Evolutionary conservation across 169 alveolate species (phyloP), one percentile per base, ranked within the genome.

Genomic region (Plasmodium chabaudi): DNA sequence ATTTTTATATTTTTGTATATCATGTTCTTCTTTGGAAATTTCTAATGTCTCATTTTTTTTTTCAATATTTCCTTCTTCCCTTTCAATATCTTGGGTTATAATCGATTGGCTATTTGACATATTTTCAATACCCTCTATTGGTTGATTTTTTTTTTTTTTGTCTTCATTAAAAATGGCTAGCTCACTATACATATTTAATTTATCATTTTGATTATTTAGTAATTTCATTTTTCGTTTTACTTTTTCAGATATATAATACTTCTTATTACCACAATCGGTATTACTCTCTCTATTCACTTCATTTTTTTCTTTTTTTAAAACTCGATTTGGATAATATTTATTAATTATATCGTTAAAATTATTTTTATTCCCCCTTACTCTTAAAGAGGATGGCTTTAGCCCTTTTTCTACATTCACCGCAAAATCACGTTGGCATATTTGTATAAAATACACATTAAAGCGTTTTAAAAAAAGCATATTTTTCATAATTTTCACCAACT

Each of bases 331-430:
- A 13, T 51, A 77, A 47, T 77, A 77, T 46, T 55, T 77, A 64
- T 55, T 60, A 51, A 77, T 77, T 51, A 77, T 77, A 53, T 77
- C 89, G 65, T 77, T 77, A 57, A 77, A 77, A 44, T 77, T 77
- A 9, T 57, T 49, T 53, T 77, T 77, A 47, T 64, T 77, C 51
- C 89, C 67, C 19, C 39, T 53, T 46, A 77, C 23, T 49, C 89
- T 63, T 21, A 77, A 10, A 9, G 73, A 56, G 44, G 89, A 77
- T 6, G 89, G 89, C 25, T 77, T 77, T 69, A 77, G n/a, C 21
- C 70, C 57, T 39, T 19, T 59, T 51, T 49, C 70, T 9, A 27
- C 69, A 42, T 56, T 49, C 63, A 44, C 67, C 9, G 71, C 25
- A 57, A 77, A 77, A 10, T 12, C 39, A 23, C 89, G 34, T 46